Conservation (phyloP, 2,329 filamentous ascomycete genomes). For the Alternaria triticimaculans region DNA sequence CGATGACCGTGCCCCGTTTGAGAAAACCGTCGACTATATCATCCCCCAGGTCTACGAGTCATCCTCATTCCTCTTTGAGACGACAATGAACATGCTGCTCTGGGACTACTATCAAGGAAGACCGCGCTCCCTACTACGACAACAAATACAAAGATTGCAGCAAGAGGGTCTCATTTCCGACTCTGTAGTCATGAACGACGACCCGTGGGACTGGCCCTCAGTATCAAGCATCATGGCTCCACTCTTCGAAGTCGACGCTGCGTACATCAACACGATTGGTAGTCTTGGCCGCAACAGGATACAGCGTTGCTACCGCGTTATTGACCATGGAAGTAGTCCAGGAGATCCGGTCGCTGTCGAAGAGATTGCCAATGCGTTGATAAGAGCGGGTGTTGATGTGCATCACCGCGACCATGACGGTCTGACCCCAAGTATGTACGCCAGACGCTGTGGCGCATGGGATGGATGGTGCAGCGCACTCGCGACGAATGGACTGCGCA, state of each 20-base stretch:
- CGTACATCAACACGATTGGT: not conserved
- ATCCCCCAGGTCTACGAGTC: slow-evolving; percentile 2
- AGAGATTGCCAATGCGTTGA: not conserved
- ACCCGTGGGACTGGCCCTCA: slow-evolving; percentile 6
- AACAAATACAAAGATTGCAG: not conserved
- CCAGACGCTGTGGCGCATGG: slow-evolving; percentile 1
- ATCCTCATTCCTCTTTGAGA: slow-evolving; percentile 8
- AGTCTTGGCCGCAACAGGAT: slow-evolving; percentile 6
- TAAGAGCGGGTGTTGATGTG: not conserved
- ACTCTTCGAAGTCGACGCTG: not conserved
- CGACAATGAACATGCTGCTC: slow-evolving; percentile 6
- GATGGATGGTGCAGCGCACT: slow-evolving; percentile 11
- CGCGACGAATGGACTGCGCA: not conserved
- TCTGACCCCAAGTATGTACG: slow-evolving; percentile 8
- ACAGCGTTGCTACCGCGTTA: not conserved
- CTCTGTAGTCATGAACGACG: not conserved
- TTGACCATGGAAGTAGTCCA: not conserved
- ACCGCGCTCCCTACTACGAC: not conserved
- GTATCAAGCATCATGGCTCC: not conserved
- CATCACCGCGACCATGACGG: not conserved
- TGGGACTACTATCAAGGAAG: slow-evolving; percentile 8
- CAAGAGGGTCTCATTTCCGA: slow-evolving; percentile 1
- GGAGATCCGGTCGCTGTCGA: not conserved
- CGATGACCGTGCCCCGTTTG: not conserved
- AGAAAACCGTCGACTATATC: slow-evolving; percentile 2